Evolutionary conservation across 23 red algal species (phyloP).

Genomic region (Gracilaria domingensis): DNA sequence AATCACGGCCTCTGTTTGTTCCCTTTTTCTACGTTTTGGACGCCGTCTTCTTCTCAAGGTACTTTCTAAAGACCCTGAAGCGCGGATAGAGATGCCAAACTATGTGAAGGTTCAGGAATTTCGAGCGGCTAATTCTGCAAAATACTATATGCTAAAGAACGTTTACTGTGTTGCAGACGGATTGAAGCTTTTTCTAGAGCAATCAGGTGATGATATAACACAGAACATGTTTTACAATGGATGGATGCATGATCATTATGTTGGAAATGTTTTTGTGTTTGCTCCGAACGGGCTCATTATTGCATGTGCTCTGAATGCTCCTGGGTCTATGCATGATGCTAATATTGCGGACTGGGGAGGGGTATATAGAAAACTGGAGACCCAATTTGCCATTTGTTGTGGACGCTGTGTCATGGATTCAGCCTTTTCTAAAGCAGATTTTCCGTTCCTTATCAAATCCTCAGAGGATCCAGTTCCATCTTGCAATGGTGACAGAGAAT

Average conservation of each 20-base stretch:
- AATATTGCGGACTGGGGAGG: slow-evolving; percentile 14
- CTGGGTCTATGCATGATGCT: slow-evolving; percentile 8
- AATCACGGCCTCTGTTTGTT: slow-evolving; percentile 11
- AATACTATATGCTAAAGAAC: slow-evolving; percentile 1
- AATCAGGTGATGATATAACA: neutral
- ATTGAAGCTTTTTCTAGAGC: slow-evolving; percentile 18
- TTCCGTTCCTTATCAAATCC: slow-evolving; percentile 29
- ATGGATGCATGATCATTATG: slow-evolving; percentile 33
- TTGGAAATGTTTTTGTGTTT: slow-evolving; percentile 17
- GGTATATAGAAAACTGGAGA: neutral
- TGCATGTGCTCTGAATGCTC: slow-evolving; percentile 28
- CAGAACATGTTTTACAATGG: slow-evolving; percentile 48
- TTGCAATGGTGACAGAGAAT: neutral
- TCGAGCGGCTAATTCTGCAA: neutral
- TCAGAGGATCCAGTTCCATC: neutral
- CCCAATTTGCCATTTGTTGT: neutral
- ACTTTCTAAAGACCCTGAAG: neutral
- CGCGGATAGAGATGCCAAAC: neutral
- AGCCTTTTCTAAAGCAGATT: neutral
- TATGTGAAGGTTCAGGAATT: neutral
- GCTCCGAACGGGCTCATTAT: slow-evolving; percentile 17
- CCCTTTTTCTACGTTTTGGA: neutral
- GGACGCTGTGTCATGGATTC: slow-evolving; percentile 23
- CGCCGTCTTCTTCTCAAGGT: neutral
- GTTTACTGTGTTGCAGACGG: slow-evolving; percentile 37